Evolutionary conservation across 345 rosid genomes (phyloP).

Genomic region (Eutrema heterophyllum): DNA sequence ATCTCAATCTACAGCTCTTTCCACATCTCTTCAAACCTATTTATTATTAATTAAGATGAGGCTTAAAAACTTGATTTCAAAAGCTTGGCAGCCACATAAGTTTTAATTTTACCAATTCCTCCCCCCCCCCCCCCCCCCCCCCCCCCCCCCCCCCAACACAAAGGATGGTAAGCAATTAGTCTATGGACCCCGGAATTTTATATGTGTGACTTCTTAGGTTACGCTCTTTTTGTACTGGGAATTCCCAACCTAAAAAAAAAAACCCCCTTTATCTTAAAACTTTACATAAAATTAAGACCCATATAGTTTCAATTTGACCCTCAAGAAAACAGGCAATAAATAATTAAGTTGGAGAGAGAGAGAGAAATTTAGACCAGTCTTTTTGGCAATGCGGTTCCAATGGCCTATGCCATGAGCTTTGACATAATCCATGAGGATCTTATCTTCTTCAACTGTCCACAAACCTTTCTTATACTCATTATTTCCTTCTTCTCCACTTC

Average conservation of each 20-base stretch:
- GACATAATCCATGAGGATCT: constrained; percentile 48
- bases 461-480: constrained; percentile 43
- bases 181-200: neutral
- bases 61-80: neutral
- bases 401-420: constrained; percentile 55
- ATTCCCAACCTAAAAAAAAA: neutral
- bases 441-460: constrained; percentile 48
- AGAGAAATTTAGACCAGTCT: constrained; percentile 38
- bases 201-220: neutral
- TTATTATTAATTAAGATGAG: neutral
- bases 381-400: constrained; percentile 52
- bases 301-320: neutral
- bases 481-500: constrained; percentile 24
- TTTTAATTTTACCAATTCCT: too few relatives aligned
- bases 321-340: neutral
- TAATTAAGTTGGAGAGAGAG: neutral
- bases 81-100: neutral
- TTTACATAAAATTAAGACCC: neutral
- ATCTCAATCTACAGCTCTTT: constrained; percentile 62
- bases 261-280: neutral
- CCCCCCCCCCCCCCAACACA: neutral
- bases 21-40: constrained; percentile 63
- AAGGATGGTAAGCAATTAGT: neutral
- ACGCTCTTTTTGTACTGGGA: neutral
- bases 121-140: too few relatives aligned